A percentile compares a stretch with the other conserved stretches of the same genome.
Conservation (phyloP, 768 basidiomycete genomes). For the Artomyces pyxidatus region DNA sequence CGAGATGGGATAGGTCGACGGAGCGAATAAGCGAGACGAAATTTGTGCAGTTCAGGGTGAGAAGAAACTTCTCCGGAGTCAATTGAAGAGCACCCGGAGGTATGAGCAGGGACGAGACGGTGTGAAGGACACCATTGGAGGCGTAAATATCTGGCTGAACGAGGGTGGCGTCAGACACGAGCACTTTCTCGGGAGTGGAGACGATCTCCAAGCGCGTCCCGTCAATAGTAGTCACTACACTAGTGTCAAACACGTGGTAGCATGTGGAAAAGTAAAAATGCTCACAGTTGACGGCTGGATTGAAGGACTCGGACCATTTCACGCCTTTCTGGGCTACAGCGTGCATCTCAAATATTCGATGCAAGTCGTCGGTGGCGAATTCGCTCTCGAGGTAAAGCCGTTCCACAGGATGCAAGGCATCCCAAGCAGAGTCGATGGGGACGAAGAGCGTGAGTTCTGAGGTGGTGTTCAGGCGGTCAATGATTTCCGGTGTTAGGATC, state of each 20-base stretch:
- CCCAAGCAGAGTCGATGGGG: constrained; percentile 80
- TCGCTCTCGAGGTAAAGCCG: constrained; percentile 83
- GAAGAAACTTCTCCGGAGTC: constrained; percentile 92
- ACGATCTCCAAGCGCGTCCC: constrained; percentile 58
- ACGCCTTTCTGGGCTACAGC: constrained; percentile 53
- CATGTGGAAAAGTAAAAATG: not conserved
- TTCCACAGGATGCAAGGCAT: constrained; percentile 67
- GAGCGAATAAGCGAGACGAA: constrained; percentile 88
- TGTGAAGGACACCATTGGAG: constrained; percentile 91
- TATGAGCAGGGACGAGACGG: constrained; percentile 75
- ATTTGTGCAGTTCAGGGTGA: constrained; percentile 83
- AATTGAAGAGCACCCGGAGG: constrained; percentile 67
- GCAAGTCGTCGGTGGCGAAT: constrained; percentile 75
- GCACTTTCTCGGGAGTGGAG: constrained; percentile 44
- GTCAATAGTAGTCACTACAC: constrained; percentile 59
- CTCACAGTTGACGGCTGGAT: constrained; percentile 46
- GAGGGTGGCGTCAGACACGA: constrained; percentile 50
- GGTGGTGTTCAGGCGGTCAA: constrained; percentile 50
- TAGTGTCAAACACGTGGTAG: constrained; percentile 8
- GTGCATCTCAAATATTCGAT: constrained; percentile 72
- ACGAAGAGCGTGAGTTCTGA: constrained; percentile 83
- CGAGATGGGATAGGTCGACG: constrained; percentile 59
- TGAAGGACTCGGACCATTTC: constrained; percentile 59
- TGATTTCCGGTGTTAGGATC: constrained; percentile 56
- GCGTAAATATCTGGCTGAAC: constrained; percentile 82